Conservation (phyloP, 129 eudicot species). For the Escallonia herrerae region DNA sequence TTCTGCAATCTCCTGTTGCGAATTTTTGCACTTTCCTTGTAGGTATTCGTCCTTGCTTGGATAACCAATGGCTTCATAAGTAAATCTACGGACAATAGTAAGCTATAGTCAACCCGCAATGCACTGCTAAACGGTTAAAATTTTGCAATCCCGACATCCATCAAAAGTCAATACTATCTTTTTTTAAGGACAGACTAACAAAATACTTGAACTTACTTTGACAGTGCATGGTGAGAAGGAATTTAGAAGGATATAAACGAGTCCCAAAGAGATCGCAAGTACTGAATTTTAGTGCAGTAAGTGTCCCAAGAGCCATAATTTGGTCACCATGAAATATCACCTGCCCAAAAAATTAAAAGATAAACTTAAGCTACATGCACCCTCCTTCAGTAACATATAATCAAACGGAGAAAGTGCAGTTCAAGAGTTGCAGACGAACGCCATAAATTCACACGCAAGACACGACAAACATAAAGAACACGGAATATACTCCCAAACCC, state of each 20-base stretch:
- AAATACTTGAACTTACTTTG: slow-evolving; percentile 21
- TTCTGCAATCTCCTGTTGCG: slow-evolving; percentile 57
- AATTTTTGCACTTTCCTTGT: slow-evolving; percentile 62
- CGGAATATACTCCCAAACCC: too few relatives aligned
- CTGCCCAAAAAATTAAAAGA: background rate
- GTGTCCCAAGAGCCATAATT: slow-evolving; percentile 36
- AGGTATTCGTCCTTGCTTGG: slow-evolving; percentile 47
- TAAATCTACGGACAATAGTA: slow-evolving; percentile 9
- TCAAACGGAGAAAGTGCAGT: too few relatives aligned
- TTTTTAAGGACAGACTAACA: background rate
- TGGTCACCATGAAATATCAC: background rate
- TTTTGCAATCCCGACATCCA: background rate
- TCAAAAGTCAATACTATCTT: background rate
- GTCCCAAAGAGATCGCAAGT: slow-evolving; percentile 40
- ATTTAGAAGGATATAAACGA: slow-evolving; percentile 3
- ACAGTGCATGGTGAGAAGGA: slow-evolving; percentile 15
- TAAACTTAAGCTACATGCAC: too few relatives aligned
- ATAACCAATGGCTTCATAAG: slow-evolving; percentile 44
- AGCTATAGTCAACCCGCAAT: background rate
- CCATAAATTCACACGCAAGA: too few relatives aligned
- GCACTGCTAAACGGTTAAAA: background rate
- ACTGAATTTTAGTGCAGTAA: slow-evolving; percentile 25
- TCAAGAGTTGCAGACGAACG: too few relatives aligned
- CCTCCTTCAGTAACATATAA: too few relatives aligned
- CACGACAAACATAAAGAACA: too few relatives aligned